A percentile compares a stretch with the other conserved stretches of the same genome.
These are phyloP conservation scores for Penicillium sp. DNA, from an alignment of 2,329 filamentous ascomycete species.

Conservation along the genomic window DNA sequence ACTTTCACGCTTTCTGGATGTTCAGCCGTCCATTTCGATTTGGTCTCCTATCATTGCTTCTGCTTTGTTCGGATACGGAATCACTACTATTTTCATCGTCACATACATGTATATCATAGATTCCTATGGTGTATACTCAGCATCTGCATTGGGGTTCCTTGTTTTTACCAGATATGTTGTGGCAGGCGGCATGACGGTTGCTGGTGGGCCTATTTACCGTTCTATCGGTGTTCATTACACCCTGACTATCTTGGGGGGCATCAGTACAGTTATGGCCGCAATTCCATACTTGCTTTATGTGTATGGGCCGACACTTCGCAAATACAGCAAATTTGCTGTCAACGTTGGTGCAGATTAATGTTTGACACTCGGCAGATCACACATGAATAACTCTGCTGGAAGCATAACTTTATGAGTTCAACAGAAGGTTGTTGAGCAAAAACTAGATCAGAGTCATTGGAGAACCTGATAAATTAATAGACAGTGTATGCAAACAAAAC, in stretches of 20 bases:
- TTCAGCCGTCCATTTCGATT: constrained; percentile 41
- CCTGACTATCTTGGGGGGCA: constrained; percentile 39
- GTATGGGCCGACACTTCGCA: constrained; percentile 12
- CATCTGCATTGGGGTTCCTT: constrained; percentile 46
- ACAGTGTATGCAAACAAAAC: background rate
- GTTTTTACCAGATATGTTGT: constrained; percentile 43
- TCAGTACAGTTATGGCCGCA: constrained; percentile 39
- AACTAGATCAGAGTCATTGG: fast-evolving
- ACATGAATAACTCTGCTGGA: background rate
- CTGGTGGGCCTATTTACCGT: constrained; percentile 37
- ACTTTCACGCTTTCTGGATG: background rate
- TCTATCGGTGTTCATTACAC: constrained; percentile 42
- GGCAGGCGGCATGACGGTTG: constrained; percentile 37
- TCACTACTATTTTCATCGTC: constrained; percentile 51
- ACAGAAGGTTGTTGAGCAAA: background rate
- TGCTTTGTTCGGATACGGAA: constrained; percentile 53
- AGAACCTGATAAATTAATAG: background rate
- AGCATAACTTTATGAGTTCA: background rate
- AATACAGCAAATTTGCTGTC: background rate
- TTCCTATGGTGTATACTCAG: constrained; percentile 53
- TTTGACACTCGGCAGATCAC: background rate
- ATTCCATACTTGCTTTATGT: constrained; percentile 38
- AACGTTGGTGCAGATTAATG: background rate
- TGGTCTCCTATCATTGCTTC: constrained; percentile 53
- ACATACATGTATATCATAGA: constrained; percentile 59